These are phyloP conservation scores for Stylosanthes scabra DNA, from an alignment of 331 rosid genomes.

Conservation along the genomic window DNA sequence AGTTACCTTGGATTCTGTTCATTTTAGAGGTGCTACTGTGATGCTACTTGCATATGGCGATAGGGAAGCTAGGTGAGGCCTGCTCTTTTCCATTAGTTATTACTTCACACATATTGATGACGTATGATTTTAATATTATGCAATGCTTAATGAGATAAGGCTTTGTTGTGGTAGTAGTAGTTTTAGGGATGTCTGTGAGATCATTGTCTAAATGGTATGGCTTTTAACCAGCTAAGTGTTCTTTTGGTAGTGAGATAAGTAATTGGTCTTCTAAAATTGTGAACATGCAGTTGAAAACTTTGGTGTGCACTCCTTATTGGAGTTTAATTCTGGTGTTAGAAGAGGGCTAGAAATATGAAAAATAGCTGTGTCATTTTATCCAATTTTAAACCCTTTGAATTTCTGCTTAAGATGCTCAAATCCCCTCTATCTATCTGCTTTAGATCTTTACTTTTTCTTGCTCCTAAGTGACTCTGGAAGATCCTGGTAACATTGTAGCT, in stretches of 20 bases:
- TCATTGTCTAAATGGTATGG: slow-evolving; percentile 24
- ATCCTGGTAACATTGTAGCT: no score
- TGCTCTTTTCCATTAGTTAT: slow-evolving; percentile 32
- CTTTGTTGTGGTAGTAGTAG: no score
- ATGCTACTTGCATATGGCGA: slow-evolving; percentile 95
- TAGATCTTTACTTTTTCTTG: background rate
- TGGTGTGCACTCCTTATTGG: background rate
- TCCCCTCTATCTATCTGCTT: background rate
- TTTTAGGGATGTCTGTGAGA: slow-evolving; percentile 6
- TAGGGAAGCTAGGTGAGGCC: slow-evolving; percentile 85
- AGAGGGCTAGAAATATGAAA: slow-evolving; percentile 11
- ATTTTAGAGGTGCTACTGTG: slow-evolving; percentile 80
- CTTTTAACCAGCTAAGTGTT: slow-evolving; percentile 1
- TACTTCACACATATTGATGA: slow-evolving; percentile 20
- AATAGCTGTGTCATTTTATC: slow-evolving; percentile 5
- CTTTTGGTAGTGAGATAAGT: slow-evolving; percentile 5
- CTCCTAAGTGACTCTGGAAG: background rate
- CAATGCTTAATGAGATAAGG: background rate
- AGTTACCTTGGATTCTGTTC: slow-evolving; percentile 80
- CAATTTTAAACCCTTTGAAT: slow-evolving; percentile 3
- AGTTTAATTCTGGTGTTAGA: slow-evolving; percentile 31
- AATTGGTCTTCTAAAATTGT: slow-evolving; percentile 5
- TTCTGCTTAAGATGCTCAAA: slow-evolving; percentile 15
- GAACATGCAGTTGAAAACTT: slow-evolving; percentile 14
- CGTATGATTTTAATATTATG: slow-evolving; percentile 28